Evolutionary conservation across 2,329 filamentous ascomycete species (phyloP).

Genomic region (Aspergillus sp.): DNA sequence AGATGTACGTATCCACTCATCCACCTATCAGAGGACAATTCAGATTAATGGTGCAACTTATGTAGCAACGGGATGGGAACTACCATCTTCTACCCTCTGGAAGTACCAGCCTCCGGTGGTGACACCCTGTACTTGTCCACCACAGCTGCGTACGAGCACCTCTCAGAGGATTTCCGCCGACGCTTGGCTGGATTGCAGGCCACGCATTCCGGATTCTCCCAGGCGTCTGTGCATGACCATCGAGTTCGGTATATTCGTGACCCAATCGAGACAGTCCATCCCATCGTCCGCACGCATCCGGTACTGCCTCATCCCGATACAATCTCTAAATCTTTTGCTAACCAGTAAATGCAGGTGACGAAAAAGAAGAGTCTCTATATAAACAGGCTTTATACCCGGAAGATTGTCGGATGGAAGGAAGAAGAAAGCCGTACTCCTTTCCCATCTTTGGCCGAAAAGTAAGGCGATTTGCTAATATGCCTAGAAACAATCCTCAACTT

Average conservation of each 20-base stretch:
- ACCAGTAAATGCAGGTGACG: background rate
- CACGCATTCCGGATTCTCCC: background rate
- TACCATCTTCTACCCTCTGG: slow-evolving; percentile 2
- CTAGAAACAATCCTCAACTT: background rate
- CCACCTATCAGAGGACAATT: too few species aligned
- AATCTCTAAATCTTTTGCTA: background rate
- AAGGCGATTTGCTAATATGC: background rate
- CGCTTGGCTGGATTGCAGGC: background rate
- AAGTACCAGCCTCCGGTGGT: background rate
- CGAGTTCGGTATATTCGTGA: background rate
- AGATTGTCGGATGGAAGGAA: background rate
- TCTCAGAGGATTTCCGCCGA: background rate
- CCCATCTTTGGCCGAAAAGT: background rate
- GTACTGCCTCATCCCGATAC: background rate
- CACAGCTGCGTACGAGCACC: background rate
- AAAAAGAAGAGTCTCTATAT: background rate
- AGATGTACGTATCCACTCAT: background rate
- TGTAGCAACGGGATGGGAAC: background rate
- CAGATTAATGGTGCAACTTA: background rate
- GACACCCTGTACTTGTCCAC: background rate
- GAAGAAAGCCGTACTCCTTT: background rate
- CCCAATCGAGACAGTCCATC: background rate
- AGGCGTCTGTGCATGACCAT: background rate
- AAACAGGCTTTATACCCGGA: background rate
- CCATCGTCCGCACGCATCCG: background rate